Conservation (phyloP, 306 rosid species). For the Acacia acuminata region DNA sequence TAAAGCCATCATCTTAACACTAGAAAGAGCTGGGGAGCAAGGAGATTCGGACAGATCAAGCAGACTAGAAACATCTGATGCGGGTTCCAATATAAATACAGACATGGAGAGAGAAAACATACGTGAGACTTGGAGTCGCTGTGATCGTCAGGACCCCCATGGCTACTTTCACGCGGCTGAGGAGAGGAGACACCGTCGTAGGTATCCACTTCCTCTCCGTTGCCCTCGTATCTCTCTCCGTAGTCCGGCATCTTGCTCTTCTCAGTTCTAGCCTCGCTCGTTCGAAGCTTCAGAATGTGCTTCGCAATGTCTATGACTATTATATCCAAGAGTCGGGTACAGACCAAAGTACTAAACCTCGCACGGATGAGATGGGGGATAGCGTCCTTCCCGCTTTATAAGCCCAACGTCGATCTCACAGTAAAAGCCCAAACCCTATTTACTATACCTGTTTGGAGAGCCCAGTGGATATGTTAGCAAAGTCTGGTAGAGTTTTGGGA, state of each 20-base stretch:
- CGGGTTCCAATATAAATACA: background rate
- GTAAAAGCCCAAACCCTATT: background rate
- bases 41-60: background rate
- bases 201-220: constrained; percentile 60
- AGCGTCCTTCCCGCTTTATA: background rate
- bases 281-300: background rate
- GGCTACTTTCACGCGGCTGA: constrained; percentile 46
- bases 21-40: background rate
- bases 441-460: no score
- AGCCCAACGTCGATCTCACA: background rate
- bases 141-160: constrained; percentile 47
- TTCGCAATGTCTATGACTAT: background rate
- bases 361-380: background rate
- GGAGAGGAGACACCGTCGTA: constrained; percentile 67
- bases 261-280: background rate
- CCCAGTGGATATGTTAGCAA: no score
- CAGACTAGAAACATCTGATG: background rate
- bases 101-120: background rate
- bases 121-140: constrained; percentile 81
- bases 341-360: background rate
- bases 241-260: constrained; percentile 65
- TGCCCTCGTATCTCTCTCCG: constrained; percentile 76
- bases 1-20: background rate
- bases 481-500: no score
- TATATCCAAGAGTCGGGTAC: background rate